A percentile compares a stretch with the other conserved stretches of the same genome.
Evolutionary conservation across 2,329 filamentous ascomycete species (phyloP).

Genomic region (Thermomyces lanuginosus): DNA sequence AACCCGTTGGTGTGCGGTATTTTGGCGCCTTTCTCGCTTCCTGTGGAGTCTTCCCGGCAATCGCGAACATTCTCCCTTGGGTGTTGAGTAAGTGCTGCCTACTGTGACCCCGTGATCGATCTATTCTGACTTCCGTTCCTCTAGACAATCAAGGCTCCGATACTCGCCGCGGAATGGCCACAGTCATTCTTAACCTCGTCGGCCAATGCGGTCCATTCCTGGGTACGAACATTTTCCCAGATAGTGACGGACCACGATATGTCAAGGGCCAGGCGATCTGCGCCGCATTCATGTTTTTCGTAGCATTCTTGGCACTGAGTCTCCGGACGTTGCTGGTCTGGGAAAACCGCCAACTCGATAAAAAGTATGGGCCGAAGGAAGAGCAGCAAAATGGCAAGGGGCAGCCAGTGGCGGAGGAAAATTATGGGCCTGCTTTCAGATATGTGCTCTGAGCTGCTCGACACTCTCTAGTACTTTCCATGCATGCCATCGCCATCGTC

Average conservation of each 20-base stretch:
- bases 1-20: conserved; percentile 35
- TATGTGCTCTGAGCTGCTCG: conserved; percentile 19
- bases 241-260: conserved; percentile 30
- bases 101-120: background rate
- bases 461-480: too few relatives aligned
- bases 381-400: conserved; percentile 6
- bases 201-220: conserved; percentile 49
- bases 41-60: conserved; percentile 48
- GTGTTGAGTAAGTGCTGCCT: conserved; percentile 34
- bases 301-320: conserved; percentile 36
- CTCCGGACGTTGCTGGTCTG: conserved; percentile 39
- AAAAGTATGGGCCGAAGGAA: conserved; percentile 23
- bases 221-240: conserved; percentile 48
- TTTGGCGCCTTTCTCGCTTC: conserved; percentile 40
- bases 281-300: conserved; percentile 45
- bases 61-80: conserved; percentile 56
- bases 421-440: conserved; percentile 24
- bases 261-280: conserved; percentile 44
- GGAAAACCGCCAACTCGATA: conserved; percentile 46
- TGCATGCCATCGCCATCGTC: too few relatives aligned
- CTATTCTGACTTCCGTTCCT: conserved; percentile 1
- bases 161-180: conserved; percentile 48
- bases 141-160: conserved; percentile 52
- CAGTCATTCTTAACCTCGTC: conserved; percentile 51
- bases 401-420: conserved; percentile 19